Base-by-base conservation (phyloP, 352 stramenopile species). In the Phytophthora tentaculata region DNA sequence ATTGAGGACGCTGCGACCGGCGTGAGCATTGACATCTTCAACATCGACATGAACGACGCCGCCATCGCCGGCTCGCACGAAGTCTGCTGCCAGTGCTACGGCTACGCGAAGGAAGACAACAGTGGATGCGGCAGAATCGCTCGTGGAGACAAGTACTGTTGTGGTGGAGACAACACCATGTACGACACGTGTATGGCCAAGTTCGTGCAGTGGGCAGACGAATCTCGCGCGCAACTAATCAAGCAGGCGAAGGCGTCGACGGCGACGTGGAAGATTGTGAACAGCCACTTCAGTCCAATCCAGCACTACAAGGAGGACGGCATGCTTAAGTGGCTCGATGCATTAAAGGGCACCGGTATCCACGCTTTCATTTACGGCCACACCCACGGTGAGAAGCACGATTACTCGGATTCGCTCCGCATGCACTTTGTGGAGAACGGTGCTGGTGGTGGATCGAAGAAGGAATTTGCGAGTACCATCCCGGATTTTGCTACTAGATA, bases 1-100 rank as follows among this genome's bases (percentile, higher is more conserved):
- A 65, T 65, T 20, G 35, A 65, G 35, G 75, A 83, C 52, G 41
- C 41, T 19, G 61, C 29, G 2, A 64, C 61, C 7, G 74, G 75
- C 17, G 58, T 83, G 8, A 74, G 52, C 6, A 74, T 90, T 28
- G 81, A 90, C 17, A 84, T 90, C 37, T 90, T 76, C 58, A 90
- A 88, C 56, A 56, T 90, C 17, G 81, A 90, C 61, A 84, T 69
- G 17, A 88, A 85, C 53, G 76, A 81, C 47, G 81, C 83, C 16
- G 75, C 76, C 44, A 61, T 78, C 29, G 74, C 84, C 59, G 81
- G 75, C 23, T 75, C 72, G 19, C 59, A 71, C 19, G 73, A 86
- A 24, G 76, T 90, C n/a, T 91, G 48, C 35, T 65, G 58, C 23
- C 58, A 65, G 23, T 59, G 48, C 58, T 65, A 65, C 47, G 58